phyloP scores from a whole-genome alignment of 129 eudicot species.

The Arctium minus region DNA sequence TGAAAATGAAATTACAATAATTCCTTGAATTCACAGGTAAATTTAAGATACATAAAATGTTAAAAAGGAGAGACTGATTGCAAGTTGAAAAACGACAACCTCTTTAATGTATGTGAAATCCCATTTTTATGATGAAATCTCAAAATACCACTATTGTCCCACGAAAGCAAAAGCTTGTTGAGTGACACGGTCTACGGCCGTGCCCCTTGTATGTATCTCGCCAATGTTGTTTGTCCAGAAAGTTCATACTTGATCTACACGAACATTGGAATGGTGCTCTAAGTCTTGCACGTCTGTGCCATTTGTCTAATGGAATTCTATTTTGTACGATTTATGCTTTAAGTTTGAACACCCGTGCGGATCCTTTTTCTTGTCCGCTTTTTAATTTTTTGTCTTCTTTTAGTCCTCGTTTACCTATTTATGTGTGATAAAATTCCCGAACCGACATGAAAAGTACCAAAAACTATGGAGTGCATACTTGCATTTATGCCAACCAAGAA shows the following conservation, averaged over 20 bases:
- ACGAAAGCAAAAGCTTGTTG: neutral
- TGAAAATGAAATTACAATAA: neutral
- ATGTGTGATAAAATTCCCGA: neutral
- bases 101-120: neutral
- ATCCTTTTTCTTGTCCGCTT: neutral
- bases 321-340: neutral
- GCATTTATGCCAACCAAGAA: neutral
- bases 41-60: neutral
- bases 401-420: no score
- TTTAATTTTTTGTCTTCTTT: neutral
- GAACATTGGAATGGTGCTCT: no score
- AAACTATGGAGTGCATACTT: neutral
- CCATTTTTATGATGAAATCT: neutral
- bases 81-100: neutral
- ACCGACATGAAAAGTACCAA: neutral
- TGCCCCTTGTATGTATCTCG: neutral
- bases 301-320: neutral
- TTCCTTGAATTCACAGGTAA: neutral
- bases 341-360: neutral
- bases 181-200: neutral
- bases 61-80: neutral
- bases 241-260: no score
- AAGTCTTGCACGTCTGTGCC: neutral
- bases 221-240: neutral
- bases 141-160: neutral